These are phyloP conservation scores for Pseudogymnoascus sp. DNA, from an alignment of 2,329 filamentous ascomycete genomes.

Conservation along the genomic window DNA sequence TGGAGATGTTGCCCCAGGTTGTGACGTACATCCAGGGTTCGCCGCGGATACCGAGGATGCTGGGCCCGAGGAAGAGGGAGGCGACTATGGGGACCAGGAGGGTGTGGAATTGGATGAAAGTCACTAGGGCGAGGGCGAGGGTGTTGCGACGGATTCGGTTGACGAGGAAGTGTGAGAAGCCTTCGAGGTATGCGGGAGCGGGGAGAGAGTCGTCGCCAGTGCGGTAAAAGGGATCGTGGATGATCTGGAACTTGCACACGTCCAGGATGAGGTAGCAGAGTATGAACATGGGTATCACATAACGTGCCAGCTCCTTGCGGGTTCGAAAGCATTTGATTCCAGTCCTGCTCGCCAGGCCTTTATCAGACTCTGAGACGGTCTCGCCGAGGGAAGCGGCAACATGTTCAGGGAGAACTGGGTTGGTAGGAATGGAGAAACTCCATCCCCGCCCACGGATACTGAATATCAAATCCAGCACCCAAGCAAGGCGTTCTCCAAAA, in stretches of 20 bases:
- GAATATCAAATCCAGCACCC: slow-evolving; percentile 48
- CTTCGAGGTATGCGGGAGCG: slow-evolving; percentile 37
- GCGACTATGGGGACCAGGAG: slow-evolving; percentile 56
- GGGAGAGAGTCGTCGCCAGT: slow-evolving; percentile 40
- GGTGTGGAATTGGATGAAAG: slow-evolving; percentile 30
- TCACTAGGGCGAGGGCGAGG: slow-evolving; percentile 48
- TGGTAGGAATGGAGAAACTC: slow-evolving; percentile 46
- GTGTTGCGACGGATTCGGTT: slow-evolving; percentile 50
- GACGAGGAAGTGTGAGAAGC: slow-evolving; percentile 40
- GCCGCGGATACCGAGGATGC: slow-evolving; percentile 52
- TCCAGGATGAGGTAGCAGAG: slow-evolving; percentile 63
- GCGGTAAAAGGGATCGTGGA: slow-evolving; percentile 72
- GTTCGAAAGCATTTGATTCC: slow-evolving; percentile 42
- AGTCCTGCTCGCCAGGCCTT: slow-evolving; percentile 31
- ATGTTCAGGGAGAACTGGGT: slow-evolving; percentile 41
- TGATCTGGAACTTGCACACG: slow-evolving; percentile 58
- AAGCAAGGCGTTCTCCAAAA: slow-evolving; percentile 44
- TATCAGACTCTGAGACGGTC: slow-evolving; percentile 28
- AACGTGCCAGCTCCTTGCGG: slow-evolving; percentile 38
- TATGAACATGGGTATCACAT: slow-evolving; percentile 40
- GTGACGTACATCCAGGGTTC: slow-evolving; percentile 56
- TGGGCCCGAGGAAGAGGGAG: slow-evolving; percentile 47
- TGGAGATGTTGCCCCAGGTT: slow-evolving; percentile 44
- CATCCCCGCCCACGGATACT: slow-evolving; percentile 52
- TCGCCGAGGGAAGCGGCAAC: slow-evolving; percentile 33